phyloP scores from a whole-genome alignment of 2,329 filamentous ascomycete species.

The Aspergillus thermomutatus region DNA sequence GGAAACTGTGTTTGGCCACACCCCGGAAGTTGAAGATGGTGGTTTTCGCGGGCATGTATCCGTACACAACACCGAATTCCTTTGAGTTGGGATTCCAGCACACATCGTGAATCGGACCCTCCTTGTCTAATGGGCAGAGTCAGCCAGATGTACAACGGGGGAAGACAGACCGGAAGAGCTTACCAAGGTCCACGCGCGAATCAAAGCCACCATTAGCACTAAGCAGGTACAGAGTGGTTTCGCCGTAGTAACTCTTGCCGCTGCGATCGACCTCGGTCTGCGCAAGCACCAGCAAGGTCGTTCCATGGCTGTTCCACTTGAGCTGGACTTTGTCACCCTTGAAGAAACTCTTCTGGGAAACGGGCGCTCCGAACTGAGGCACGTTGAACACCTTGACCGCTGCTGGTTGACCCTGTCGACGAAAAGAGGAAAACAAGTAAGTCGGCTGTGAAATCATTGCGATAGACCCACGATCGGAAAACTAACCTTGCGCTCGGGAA shows the following conservation, averaged over 20 bases:
- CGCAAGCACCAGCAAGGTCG: slow-evolving; percentile 86
- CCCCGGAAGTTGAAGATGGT: slow-evolving; percentile 95
- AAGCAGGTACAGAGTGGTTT: slow-evolving; percentile 93
- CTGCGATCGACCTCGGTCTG: slow-evolving; percentile 98
- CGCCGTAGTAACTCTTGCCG: slow-evolving; percentile 98
- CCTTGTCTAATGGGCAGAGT: slow-evolving; percentile 64
- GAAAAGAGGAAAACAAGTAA: slow-evolving; percentile 4
- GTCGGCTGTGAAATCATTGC: neutral
- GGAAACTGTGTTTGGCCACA: slow-evolving; percentile 77
- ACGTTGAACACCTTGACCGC: slow-evolving; percentile 93
- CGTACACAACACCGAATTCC: slow-evolving; percentile 96
- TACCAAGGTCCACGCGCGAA: slow-evolving; percentile 75
- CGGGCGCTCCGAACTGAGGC: slow-evolving; percentile 74
- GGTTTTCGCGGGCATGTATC: slow-evolving; percentile 98
- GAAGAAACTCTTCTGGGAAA: slow-evolving; percentile 98
- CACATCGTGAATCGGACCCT: slow-evolving; percentile 96
- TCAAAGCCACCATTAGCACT: slow-evolving; percentile 90
- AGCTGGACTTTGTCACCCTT: slow-evolving; percentile 98
- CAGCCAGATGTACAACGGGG: slow-evolving; percentile 6
- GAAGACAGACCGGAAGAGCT: slow-evolving; percentile 12
- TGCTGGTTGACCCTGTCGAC: slow-evolving; percentile 76
- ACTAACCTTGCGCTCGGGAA: slow-evolving; percentile 87
- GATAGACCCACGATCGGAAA: neutral
- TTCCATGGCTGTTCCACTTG: slow-evolving; percentile 94
- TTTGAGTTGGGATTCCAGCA: slow-evolving; percentile 98